Percentiles rank a stretch among this genome's conserved stretches.
Conservation (phyloP, 495 filamentous ascomycete species). For the Aspergillus kassunensis region DNA sequence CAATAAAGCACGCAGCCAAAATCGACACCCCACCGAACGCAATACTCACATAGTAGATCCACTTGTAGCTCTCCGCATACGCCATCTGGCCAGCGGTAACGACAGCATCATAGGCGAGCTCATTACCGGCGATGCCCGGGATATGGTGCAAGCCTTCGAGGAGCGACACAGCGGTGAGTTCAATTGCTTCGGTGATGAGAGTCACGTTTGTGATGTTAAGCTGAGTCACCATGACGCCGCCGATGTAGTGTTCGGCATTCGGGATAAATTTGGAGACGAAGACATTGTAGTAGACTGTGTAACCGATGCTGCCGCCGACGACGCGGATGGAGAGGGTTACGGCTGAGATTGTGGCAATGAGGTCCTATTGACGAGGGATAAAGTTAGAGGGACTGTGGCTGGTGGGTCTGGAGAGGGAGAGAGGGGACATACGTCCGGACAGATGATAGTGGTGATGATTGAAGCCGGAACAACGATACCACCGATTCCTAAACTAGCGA, state of each 20-base stretch:
- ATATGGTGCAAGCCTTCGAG: conserved; percentile 49
- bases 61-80: conserved; percentile 61
- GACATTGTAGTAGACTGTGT: conserved; percentile 73
- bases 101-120: conserved; percentile 51
- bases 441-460: conserved; percentile 70
- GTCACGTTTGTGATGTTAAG: conserved; percentile 50
- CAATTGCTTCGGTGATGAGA: conserved; percentile 45
- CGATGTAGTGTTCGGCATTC: conserved; percentile 48
- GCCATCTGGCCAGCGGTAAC: conserved; percentile 60
- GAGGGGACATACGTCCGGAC: conserved; percentile 48
- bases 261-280: conserved; percentile 63
- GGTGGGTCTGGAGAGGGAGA: neutral
- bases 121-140: conserved; percentile 54
- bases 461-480: conserved; percentile 70
- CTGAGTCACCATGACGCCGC: conserved; percentile 46
- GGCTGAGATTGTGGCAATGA: conserved; percentile 70
- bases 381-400: neutral
- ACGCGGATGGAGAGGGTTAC: conserved; percentile 71
- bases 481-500: conserved; percentile 67
- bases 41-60: conserved; percentile 64
- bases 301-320: conserved; percentile 67
- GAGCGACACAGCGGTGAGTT: conserved; percentile 53
- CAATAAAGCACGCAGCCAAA: conserved; percentile 58
- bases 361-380: conserved; percentile 38
- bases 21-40: conserved; percentile 64